Evolutionary conservation across 2,329 filamentous ascomycete genomes (phyloP).

Genomic region (Exophiala sp.): DNA sequence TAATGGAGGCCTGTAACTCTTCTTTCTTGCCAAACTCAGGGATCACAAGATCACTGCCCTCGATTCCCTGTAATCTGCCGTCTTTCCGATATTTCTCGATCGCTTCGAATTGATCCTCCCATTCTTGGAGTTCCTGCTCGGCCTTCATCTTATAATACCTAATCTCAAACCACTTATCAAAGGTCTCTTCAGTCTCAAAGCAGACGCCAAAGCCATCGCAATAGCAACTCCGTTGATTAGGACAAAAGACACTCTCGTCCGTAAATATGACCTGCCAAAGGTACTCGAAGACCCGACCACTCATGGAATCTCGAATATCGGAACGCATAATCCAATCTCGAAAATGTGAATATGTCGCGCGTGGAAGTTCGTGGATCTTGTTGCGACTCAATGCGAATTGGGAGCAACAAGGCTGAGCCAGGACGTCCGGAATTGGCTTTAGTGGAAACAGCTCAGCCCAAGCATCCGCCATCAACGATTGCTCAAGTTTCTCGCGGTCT

Average conservation of each 20-base stretch:
- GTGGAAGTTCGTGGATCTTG: slow-evolving; percentile 53
- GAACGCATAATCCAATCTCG: slow-evolving; percentile 61
- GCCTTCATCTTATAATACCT: slow-evolving; percentile 41
- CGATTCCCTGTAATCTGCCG: slow-evolving; percentile 17
- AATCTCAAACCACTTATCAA: slow-evolving; percentile 48
- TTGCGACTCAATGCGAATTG: slow-evolving; percentile 61
- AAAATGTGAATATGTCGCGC: slow-evolving; percentile 54
- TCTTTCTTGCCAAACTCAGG: slow-evolving; percentile 35
- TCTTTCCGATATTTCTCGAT: slow-evolving; percentile 31
- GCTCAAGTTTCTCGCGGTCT: slow-evolving; percentile 45
- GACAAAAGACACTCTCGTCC: slow-evolving; percentile 43
- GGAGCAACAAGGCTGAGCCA: slow-evolving; percentile 50
- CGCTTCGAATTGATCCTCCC: slow-evolving; percentile 38
- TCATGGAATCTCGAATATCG: slow-evolving; percentile 52
- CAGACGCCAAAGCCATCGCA: slow-evolving; percentile 64
- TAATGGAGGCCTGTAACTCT: slow-evolving; percentile 44
- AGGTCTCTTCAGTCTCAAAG: slow-evolving; percentile 52
- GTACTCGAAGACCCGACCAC: slow-evolving; percentile 61
- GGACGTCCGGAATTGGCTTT: slow-evolving; percentile 44
- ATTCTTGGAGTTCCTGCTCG: slow-evolving; percentile 41
- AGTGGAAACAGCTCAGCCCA: slow-evolving; percentile 49
- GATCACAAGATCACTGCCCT: slow-evolving; percentile 21
- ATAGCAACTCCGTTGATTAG: slow-evolving; percentile 55
- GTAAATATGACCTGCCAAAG: slow-evolving; percentile 63
- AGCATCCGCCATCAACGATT: slow-evolving; percentile 43